Conservation (phyloP, 2,329 filamentous ascomycete genomes). For the Neonectria hederae region DNA sequence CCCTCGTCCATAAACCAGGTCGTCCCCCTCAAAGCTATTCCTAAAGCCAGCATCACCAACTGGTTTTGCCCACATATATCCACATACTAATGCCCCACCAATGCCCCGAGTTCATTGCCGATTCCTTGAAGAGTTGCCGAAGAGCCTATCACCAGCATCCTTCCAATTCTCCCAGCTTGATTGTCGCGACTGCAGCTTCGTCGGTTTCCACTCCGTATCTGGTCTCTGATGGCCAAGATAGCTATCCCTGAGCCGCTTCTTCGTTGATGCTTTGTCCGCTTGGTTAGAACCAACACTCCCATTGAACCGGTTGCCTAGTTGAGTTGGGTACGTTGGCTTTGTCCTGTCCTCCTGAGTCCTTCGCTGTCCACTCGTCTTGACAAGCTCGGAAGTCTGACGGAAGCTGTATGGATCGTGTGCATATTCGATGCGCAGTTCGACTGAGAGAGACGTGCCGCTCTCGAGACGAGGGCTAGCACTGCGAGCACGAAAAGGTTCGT, state of each 20-base stretch:
- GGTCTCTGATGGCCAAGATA: conserved; percentile 1
- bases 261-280: background rate
- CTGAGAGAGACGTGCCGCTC: conserved; percentile 7
- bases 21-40: background rate
- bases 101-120: conserved; percentile 14
- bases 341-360: conserved; percentile 16
- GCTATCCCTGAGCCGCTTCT: conserved; percentile 4
- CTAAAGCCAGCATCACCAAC: background rate
- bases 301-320: conserved; percentile 28
- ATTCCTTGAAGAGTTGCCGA: conserved; percentile 28
- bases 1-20: background rate
- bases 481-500: conserved; percentile 14
- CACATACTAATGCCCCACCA: background rate
- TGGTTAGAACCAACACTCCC: too few relatives aligned
- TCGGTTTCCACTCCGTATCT: conserved; percentile 22
- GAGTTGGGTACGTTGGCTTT: conserved; percentile 24
- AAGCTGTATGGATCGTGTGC: conserved; percentile 15
- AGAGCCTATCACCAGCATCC: conserved; percentile 37
- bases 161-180: conserved; percentile 37
- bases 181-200: conserved; percentile 28
- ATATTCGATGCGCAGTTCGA: background rate
- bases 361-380: conserved; percentile 5
- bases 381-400: conserved; percentile 1
- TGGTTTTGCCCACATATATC: background rate
- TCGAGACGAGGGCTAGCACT: conserved; percentile 21